Percentiles rank a stretch among this genome's conserved stretches.
Conservation (phyloP, 805 yeast genomes). For the Teunomyces panamensis region DNA sequence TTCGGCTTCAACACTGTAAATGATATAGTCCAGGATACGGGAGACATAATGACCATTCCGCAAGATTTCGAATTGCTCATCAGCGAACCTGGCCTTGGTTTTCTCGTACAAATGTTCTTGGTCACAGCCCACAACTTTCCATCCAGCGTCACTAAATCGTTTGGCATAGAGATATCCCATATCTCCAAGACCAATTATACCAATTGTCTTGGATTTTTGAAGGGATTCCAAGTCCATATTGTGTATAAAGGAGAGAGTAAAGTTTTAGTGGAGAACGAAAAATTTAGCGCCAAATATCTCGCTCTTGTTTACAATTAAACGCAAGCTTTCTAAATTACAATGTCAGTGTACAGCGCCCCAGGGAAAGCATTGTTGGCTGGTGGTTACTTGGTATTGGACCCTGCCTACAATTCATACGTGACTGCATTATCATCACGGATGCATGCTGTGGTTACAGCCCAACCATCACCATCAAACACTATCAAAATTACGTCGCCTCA, state of each 20-base stretch:
- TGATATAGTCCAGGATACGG: constrained; percentile 73
- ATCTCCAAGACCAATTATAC: constrained; percentile 94
- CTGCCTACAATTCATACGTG: constrained; percentile 69
- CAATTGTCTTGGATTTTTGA: constrained; percentile 52
- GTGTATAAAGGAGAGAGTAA: background rate
- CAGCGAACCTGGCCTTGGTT: constrained; percentile 37
- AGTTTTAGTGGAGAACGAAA: background rate
- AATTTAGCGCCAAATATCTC: too few relatives aligned
- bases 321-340: background rate
- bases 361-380: constrained; percentile 95
- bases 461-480: constrained; percentile 3
- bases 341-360: constrained; percentile 79
- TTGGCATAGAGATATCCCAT: constrained; percentile 92
- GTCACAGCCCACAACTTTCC: constrained; percentile 89
- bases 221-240: constrained; percentile 1
- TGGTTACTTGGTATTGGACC: constrained; percentile 88
- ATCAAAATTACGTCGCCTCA: constrained; percentile 71
- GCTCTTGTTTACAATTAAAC: too few relatives aligned
- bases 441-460: constrained; percentile 59
- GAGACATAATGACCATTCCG: constrained; percentile 82
- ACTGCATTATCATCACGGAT: constrained; percentile 87
- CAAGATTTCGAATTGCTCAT: constrained; percentile 53
- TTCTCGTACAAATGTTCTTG: constrained; percentile 59
- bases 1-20: constrained; percentile 93
- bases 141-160: constrained; percentile 74